Percentiles rank a stretch among this genome's conserved stretches.
These are phyloP conservation scores for Fraxinus albicans DNA, from an alignment of 305 asterid genomes.

Conservation along the genomic window DNA sequence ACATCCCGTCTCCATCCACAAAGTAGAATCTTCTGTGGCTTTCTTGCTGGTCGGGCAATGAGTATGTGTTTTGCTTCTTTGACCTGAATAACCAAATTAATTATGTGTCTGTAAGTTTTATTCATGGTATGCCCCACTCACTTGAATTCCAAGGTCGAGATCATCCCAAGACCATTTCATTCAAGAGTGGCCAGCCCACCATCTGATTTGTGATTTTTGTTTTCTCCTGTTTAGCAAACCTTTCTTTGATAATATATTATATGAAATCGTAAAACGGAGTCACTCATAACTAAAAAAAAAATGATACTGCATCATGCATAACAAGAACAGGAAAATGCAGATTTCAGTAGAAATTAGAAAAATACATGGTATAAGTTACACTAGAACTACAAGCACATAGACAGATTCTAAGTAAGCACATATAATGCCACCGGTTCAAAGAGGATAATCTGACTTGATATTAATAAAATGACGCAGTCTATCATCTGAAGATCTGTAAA, in stretches of 20 bases:
- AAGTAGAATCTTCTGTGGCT: conserved; percentile 95
- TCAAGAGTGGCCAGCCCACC: conserved; percentile 41
- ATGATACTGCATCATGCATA: neutral
- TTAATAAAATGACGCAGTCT: neutral
- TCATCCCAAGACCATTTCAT: conserved; percentile 41
- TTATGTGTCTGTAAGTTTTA: conserved; percentile 63
- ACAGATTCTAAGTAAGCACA: conserved; percentile 4
- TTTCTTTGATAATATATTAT: conserved; percentile 4
- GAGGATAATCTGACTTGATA: neutral
- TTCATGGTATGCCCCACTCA: conserved; percentile 54
- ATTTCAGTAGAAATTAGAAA: neutral
- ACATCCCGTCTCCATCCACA: conserved; percentile 98
- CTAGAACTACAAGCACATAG: conserved; percentile 17
- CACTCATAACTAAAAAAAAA: neutral
- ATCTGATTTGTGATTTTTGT: conserved; percentile 15
- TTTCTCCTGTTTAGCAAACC: conserved; percentile 23
- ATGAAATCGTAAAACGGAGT: neutral
- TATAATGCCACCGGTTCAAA: neutral
- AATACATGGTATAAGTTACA: neutral
- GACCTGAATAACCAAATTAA: conserved; percentile 93
- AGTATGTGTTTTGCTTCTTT: conserved; percentile 73
- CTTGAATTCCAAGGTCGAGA: conserved; percentile 48
- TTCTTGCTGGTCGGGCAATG: conserved; percentile 73
- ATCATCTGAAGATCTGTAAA: neutral
- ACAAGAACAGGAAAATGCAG: neutral